Evolutionary conservation across 2,329 filamentous ascomycete genomes (phyloP).

Genomic region (Corynespora cassiicola): DNA sequence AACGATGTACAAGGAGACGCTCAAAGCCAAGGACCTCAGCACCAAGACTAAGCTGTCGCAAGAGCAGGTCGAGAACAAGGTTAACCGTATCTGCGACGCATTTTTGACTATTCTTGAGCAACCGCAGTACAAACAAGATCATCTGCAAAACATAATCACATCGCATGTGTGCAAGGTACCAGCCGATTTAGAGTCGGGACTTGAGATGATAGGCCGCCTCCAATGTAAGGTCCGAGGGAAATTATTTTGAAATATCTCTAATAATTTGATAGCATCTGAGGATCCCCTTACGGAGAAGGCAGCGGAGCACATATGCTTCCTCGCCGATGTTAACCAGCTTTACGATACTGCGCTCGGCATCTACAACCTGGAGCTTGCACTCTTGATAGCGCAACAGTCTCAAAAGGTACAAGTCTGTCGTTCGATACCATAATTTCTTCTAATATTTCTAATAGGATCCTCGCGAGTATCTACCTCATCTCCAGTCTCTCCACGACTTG

Average conservation of each 20-base stretch:
- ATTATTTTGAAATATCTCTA: constrained; percentile 2
- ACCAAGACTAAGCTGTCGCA: constrained; percentile 25
- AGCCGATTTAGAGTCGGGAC: constrained; percentile 85
- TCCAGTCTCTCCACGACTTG: constrained; percentile 83
- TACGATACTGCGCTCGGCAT: constrained; percentile 90
- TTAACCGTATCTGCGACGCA: constrained; percentile 88
- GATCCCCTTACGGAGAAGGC: constrained; percentile 77
- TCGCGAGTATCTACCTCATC: constrained; percentile 91
- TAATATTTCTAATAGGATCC: constrained; percentile 65
- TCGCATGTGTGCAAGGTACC: constrained; percentile 93
- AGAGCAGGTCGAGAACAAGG: constrained; percentile 61
- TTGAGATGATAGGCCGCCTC: constrained; percentile 78
- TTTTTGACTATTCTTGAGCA: constrained; percentile 73
- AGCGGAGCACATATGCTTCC: constrained; percentile 96
- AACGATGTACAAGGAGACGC: constrained; percentile 91
- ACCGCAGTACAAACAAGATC: constrained; percentile 59
- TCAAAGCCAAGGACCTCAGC: constrained; percentile 50
- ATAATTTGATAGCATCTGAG: constrained; percentile 44
- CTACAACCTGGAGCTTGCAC: constrained; percentile 87
- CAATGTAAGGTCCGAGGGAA: constrained; percentile 46
- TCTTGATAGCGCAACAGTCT: constrained; percentile 92
- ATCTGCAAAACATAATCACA: constrained; percentile 90
- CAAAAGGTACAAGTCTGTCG: constrained; percentile 65
- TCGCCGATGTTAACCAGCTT: constrained; percentile 89
- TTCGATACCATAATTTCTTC: background rate